These are phyloP conservation scores for sweet orange (Citrus sinensis) DNA, from an alignment of 345 rosid genomes.

Conservation along the genomic window DVS_A1.0 CM039169.1:30730001-30730500, in stretches of 20 bases:
- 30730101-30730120: slow-evolving; percentile 88
- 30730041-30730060: slow-evolving; percentile 96
- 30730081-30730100: slow-evolving; percentile 90
- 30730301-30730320: background rate
- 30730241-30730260: background rate
- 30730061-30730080: slow-evolving; percentile 73
- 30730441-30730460: background rate
- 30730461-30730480: background rate
- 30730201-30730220: background rate
- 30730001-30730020: slow-evolving; percentile 82
- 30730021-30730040: slow-evolving; percentile 85
- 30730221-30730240: background rate
- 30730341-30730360: background rate
- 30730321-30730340: background rate
- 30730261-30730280: background rate
- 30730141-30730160: slow-evolving; percentile 69
- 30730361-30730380: background rate
- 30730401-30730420: background rate
- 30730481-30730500: background rate
- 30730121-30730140: slow-evolving; percentile 84
- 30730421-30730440: background rate
- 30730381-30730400: background rate
- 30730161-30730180: slow-evolving; percentile 54
- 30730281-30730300: background rate
- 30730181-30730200: background rate